Percentiles rank a stretch among this genome's conserved stretches.
phyloP scores from a whole-genome alignment of 495 filamentous ascomycete species.

The Penicillium manginii region DNA sequence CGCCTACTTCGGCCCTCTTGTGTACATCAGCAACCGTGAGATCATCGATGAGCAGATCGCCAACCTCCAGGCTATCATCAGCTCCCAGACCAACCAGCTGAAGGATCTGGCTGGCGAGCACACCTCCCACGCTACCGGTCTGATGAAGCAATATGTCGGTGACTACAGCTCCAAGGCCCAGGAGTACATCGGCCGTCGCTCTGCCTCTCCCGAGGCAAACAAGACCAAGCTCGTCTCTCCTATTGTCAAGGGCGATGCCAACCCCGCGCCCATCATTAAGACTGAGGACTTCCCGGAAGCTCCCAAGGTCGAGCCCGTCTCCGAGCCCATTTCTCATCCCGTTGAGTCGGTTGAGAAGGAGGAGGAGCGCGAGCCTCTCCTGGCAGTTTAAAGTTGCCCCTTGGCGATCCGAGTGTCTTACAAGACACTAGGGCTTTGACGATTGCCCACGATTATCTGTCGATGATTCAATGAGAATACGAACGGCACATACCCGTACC shows the following conservation, averaged over 20 bases:
- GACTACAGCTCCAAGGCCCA: constrained; percentile 88
- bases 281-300: constrained; percentile 63
- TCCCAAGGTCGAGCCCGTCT: constrained; percentile 54
- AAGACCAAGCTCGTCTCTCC: constrained; percentile 27
- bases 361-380: constrained; percentile 38
- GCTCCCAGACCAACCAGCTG: constrained; percentile 80
- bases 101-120: constrained; percentile 80
- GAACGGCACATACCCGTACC: background rate
- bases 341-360: constrained; percentile 27
- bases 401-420: background rate
- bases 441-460: background rate
- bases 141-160: constrained; percentile 78
- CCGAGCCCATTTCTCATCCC: constrained; percentile 44
- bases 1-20: constrained; percentile 81
- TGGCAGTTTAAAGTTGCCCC: constrained; percentile 34
- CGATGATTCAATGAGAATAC: constrained; percentile 2
- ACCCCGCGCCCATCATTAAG: constrained; percentile 54
- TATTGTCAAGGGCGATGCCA: constrained; percentile 53
- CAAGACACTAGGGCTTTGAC: background rate
- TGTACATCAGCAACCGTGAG: constrained; percentile 93
- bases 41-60: constrained; percentile 85
- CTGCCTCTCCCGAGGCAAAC: constrained; percentile 49
- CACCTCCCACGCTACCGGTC: constrained; percentile 72
- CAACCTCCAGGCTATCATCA: constrained; percentile 70
- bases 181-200: constrained; percentile 65